Base-by-base conservation (phyloP, 371 early-diverging fungal species). In the Amoeboaphelidium occidentale region DNA sequence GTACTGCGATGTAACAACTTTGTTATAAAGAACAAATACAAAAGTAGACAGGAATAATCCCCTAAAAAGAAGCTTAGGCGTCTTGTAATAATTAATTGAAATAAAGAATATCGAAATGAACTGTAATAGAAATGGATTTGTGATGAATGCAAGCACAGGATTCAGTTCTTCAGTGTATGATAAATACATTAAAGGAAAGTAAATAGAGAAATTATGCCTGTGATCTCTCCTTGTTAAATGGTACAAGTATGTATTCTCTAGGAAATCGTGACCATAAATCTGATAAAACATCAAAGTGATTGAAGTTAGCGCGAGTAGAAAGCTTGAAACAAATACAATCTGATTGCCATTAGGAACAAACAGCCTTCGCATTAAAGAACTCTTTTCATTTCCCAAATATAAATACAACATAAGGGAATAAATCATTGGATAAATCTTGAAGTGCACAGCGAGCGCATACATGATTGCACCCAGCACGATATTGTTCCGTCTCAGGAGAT, bases 121-220 rank as follows among this genome's bases (percentile, higher is more conserved):
- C 42, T 45, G 53, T 0, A 74, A 74, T 13, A 83, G 54, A 0
- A 62, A 51, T 47, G 84, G 46, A 57, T 87, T 87, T 1, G 91
- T 85, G 25, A 80, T 46, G 56, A 85, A 86, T 2, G 80, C 66
- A 20, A 76, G 24, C 13, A 84, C 57, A 69, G 52, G 21, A 66
- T 41, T 58, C 23, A 24, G 14, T 21, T 43, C 17, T 53, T 46
- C 63, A 57, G 73, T 3, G 47, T 27, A n/a, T 27, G 14, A 39
- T 58, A 27, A 12, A 55, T 96, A 96, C 48, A 96, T 78, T 46
- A 78, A 73, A 59, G 87, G 84, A 56, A 90, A 94, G 76, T 91
- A 96, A 46, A 83, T 60, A 1, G 91, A 88, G 58, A 92, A 94
- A 68, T 97, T 97, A 68, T 97, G 97, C 1, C 97, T 80, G 59